Evolutionary conservation across 345 rosid genomes (phyloP).

Genomic region (Aethionema arabicum): DNA sequence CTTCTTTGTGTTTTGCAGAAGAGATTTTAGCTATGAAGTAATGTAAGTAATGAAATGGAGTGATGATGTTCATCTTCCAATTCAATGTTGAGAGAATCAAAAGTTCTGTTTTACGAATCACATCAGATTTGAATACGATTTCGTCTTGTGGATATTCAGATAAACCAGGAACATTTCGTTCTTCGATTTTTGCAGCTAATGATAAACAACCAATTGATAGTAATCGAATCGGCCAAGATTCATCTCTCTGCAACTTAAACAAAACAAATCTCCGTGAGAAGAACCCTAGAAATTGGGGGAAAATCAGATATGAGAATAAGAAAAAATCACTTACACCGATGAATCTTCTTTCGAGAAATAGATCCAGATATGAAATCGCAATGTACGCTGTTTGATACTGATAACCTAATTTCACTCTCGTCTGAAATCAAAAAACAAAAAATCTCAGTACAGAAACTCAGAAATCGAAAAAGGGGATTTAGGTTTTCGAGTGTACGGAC

Average conservation of each 20-base stretch:
- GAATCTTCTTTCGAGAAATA: constrained; percentile 59
- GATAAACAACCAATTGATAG: constrained; percentile 76
- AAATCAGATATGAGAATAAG: neutral
- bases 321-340: constrained; percentile 53
- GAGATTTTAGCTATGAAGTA: constrained; percentile 51
- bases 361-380: constrained; percentile 65
- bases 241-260: constrained; percentile 51
- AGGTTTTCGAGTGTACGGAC: constrained; percentile 35
- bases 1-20: constrained; percentile 6
- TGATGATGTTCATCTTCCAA: constrained; percentile 67
- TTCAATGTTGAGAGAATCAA: constrained; percentile 64
- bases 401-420: constrained; percentile 60
- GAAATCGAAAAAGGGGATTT: neutral
- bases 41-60: constrained; percentile 73
- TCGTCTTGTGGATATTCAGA: constrained; percentile 51
- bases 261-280: neutral
- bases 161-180: constrained; percentile 55
- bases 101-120: constrained; percentile 67
- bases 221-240: constrained; percentile 68
- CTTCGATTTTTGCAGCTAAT: constrained; percentile 88
- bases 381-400: constrained; percentile 69
- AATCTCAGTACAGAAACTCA: neutral
- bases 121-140: constrained; percentile 48
- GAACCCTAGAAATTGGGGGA: neutral
- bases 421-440: constrained; percentile 39